Conservation (phyloP, 1,139 yeast genomes). For the Pneumocystis sp. region DNA sequence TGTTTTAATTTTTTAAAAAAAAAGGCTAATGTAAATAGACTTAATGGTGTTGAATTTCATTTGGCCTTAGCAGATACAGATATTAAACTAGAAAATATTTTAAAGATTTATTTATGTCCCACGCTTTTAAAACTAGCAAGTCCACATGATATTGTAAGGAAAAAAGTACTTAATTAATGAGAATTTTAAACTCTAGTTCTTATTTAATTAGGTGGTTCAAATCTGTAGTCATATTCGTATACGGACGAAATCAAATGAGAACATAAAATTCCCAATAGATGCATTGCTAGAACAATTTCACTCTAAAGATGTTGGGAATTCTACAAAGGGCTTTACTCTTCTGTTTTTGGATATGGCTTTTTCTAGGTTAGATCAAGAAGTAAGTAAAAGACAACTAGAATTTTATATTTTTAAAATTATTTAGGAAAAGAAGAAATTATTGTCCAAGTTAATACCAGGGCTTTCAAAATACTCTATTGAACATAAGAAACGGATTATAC, state of each 20-base stretch:
- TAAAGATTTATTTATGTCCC: slow-evolving; percentile 60
- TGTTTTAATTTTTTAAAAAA: not conserved
- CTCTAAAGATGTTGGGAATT: slow-evolving; percentile 30
- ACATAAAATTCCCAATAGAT: slow-evolving; percentile 46
- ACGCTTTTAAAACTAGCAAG: slow-evolving; percentile 65
- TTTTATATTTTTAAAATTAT: not conserved
- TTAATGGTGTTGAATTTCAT: slow-evolving; percentile 49
- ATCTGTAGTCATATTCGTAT: slow-evolving; percentile 40
- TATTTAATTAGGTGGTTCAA: slow-evolving; percentile 23
- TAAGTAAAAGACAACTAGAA: not conserved
- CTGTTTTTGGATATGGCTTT: slow-evolving; percentile 13
- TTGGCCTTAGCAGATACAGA: slow-evolving; percentile 65
- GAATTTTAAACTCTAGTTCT: slow-evolving; percentile 22
- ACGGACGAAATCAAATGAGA: slow-evolving; percentile 38
- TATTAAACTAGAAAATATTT: slow-evolving; percentile 43
- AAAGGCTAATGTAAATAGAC: not conserved
- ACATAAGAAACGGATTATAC: not conserved
- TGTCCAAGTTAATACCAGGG: not conserved
- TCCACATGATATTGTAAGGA: slow-evolving; percentile 49
- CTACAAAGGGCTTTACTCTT: slow-evolving; percentile 11
- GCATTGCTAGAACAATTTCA: slow-evolving; percentile 51
- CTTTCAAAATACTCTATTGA: not conserved
- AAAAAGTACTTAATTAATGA: slow-evolving; percentile 39
- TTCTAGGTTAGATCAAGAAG: not conserved
- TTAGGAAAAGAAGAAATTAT: not conserved